phyloP scores from a whole-genome alignment of 2,329 filamentous ascomycete genomes.

The Aureobasidium uvarum region DNA sequence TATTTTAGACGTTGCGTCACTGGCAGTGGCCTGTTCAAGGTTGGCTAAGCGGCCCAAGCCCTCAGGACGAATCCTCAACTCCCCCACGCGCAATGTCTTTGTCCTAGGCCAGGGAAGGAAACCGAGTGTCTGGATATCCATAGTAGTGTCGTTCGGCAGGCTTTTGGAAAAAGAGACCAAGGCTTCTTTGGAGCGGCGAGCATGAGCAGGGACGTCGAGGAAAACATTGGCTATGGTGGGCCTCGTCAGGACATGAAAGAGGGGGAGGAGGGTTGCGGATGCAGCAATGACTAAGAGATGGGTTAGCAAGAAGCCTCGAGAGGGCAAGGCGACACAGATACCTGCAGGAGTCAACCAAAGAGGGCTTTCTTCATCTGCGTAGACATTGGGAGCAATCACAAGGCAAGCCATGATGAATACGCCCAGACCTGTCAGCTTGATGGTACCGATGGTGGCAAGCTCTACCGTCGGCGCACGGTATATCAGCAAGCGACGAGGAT shows the following conservation, averaged over 20 bases:
- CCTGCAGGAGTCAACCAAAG: constrained; percentile 45
- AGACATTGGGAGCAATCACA: constrained; percentile 61
- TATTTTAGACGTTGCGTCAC: constrained; percentile 37
- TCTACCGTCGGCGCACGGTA: constrained; percentile 71
- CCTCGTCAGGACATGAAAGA: constrained; percentile 62
- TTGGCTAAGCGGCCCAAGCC: constrained; percentile 32
- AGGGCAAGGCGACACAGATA: constrained; percentile 30
- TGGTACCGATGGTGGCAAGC: constrained; percentile 65
- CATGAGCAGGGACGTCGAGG: constrained; percentile 64
- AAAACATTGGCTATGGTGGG: constrained; percentile 73
- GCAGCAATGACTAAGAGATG: constrained; percentile 53
- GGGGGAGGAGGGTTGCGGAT: constrained; percentile 63
- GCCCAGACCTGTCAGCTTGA: constrained; percentile 70
- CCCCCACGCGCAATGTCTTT: constrained; percentile 31
- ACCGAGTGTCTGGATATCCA: constrained; percentile 45
- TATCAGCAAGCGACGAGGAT: constrained; percentile 63
- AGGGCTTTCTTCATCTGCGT: constrained; percentile 43
- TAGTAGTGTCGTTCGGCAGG: constrained; percentile 45
- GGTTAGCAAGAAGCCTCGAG: neutral
- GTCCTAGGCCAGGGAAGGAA: constrained; percentile 42
- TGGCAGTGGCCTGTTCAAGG: constrained; percentile 34
- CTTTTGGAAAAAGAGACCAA: constrained; percentile 54
- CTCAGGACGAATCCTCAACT: constrained; percentile 33
- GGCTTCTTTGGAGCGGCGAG: constrained; percentile 58
- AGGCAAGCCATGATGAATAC: constrained; percentile 65